Evolutionary conservation across 306 rosid species (phyloP).

Genomic region (Adenanthera pavonina): DNA sequence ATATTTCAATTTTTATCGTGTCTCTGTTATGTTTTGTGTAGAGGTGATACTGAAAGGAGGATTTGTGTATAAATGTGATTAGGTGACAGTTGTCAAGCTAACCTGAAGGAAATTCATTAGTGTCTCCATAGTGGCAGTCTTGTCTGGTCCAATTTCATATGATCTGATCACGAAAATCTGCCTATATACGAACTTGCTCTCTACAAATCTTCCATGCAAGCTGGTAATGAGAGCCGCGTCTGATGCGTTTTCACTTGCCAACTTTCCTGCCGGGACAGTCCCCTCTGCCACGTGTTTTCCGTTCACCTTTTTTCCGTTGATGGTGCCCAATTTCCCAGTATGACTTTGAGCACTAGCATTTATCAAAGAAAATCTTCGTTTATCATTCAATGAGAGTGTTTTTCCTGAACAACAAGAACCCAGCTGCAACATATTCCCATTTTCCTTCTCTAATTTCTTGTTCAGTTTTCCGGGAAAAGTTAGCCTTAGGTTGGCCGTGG

Average conservation of each 20-base stretch:
- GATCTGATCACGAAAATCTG: slow-evolving; percentile 71
- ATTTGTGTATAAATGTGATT: not conserved
- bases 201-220: slow-evolving; percentile 76
- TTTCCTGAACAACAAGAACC: not conserved
- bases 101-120: slow-evolving; percentile 87
- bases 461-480: slow-evolving; percentile 27
- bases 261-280: not conserved
- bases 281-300: slow-evolving; percentile 51
- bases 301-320: slow-evolving; percentile 62
- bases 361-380: slow-evolving; percentile 30
- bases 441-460: slow-evolving; percentile 35
- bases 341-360: slow-evolving; percentile 25
- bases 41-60: too few species aligned
- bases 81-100: not conserved
- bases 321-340: slow-evolving; percentile 37
- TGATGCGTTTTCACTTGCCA: slow-evolving; percentile 1
- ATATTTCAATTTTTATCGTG: not conserved
- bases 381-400: slow-evolving; percentile 5
- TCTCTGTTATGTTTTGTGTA: too few species aligned
- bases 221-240: slow-evolving; percentile 55
- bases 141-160: slow-evolving; percentile 81
- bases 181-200: slow-evolving; percentile 65
- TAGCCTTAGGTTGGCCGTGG: slow-evolving; percentile 23
- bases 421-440: slow-evolving; percentile 13
- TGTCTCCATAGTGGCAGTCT: slow-evolving; percentile 85